These are phyloP conservation scores for Trichosporon sp. DNA, from an alignment of 1,284 basidiomycete species.

Conservation along the genomic window DNA sequence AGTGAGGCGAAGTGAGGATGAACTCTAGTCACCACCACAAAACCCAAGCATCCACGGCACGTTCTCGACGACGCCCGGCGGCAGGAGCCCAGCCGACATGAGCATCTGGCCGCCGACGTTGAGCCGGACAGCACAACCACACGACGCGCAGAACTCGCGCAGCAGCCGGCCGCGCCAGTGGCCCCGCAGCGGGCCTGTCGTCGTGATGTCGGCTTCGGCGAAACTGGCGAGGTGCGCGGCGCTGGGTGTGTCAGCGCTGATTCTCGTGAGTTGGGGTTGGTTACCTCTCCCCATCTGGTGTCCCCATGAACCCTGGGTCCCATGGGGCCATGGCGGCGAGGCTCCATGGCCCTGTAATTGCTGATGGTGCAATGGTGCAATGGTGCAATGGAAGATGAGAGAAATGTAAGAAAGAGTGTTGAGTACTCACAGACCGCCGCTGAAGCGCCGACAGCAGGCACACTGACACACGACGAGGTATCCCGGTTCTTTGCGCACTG, in stretches of 20 bases:
- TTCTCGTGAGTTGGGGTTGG: not conserved
- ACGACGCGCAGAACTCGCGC: conserved; percentile 13
- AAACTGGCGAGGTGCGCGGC: conserved; percentile 10
- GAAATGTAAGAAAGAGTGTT: not conserved
- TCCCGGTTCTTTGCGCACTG: not conserved
- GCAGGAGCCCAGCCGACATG: not conserved
- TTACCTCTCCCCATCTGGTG: not conserved
- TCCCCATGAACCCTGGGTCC: too few species aligned
- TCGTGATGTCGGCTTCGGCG: not conserved
- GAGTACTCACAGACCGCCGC: conserved; percentile 9
- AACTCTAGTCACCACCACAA: not conserved
- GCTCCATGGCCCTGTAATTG: too few species aligned
- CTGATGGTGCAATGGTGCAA: too few species aligned
- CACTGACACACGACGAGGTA: conserved; percentile 7
- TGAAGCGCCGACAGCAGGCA: not conserved
- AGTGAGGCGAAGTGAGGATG: too few species aligned
- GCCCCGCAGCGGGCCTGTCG: not conserved
- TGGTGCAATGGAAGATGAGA: too few species aligned
- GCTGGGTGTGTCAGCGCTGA: not conserved
- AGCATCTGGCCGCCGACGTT: not conserved
- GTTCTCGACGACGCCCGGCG: not conserved
- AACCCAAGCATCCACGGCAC: conserved; percentile 1
- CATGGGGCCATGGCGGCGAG: too few species aligned
- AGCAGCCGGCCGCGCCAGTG: not conserved
- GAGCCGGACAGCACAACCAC: conserved; percentile 9